Evolutionary conservation across 2,329 filamentous ascomycete genomes (phyloP).

Genomic region (Fusarium sp.): DNA sequence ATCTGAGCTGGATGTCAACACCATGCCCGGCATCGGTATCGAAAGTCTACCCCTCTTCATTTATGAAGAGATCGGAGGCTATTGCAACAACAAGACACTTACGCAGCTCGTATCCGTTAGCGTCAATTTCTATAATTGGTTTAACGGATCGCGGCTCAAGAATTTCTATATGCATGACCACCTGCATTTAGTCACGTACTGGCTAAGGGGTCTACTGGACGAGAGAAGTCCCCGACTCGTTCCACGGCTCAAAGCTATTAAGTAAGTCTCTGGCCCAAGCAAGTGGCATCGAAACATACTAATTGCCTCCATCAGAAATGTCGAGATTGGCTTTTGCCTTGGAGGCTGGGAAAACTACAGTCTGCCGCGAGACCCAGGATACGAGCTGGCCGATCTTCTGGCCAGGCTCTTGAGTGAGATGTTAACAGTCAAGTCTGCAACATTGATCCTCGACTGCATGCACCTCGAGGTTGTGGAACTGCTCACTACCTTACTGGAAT

Average conservation of each 20-base stretch:
- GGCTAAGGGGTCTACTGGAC: not conserved
- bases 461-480: not conserved
- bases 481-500: not conserved
- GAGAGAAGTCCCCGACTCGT: not conserved
- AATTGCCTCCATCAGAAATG: not conserved
- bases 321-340: not conserved
- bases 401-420: not conserved
- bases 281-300: not conserved
- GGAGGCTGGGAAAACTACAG: too few relatives aligned
- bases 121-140: not conserved
- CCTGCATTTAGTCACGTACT: not conserved
- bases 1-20: too few relatives aligned
- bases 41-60: not conserved
- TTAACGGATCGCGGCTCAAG: not conserved
- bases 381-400: not conserved
- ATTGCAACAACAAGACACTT: not conserved
- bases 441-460: not conserved
- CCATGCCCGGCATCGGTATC: not conserved
- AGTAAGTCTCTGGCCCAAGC: not conserved
- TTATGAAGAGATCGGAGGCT: not conserved
- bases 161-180: rapidly evolving
- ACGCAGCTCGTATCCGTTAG: not conserved
- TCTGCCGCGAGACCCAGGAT: not conserved
- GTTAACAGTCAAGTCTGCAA: rapidly evolving
- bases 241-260: not conserved